Conservation (phyloP, 208 protist species). For the Leishmania braziliensis region DNA sequence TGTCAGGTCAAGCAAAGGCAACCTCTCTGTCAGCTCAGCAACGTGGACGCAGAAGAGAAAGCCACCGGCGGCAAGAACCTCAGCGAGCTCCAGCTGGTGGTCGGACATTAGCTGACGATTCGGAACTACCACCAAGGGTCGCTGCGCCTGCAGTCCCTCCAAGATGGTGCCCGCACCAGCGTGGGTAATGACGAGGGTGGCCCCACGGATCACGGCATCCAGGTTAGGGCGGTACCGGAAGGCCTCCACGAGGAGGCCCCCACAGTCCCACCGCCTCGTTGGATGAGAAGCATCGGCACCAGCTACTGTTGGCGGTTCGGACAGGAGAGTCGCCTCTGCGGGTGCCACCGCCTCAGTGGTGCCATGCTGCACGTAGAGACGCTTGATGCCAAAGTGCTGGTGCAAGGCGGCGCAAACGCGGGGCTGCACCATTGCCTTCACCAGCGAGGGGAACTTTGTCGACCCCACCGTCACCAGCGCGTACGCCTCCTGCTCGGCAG, state of each 20-base stretch:
- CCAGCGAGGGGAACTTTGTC: conserved; percentile 76
- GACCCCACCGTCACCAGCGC: conserved; percentile 91
- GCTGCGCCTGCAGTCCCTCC: conserved; percentile 67
- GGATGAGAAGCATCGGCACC: neutral
- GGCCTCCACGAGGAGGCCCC: conserved; percentile 58
- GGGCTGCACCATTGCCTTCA: conserved; percentile 48
- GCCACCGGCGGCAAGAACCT: conserved; percentile 37
- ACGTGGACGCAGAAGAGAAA: conserved; percentile 77
- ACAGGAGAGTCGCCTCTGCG: conserved; percentile 1
- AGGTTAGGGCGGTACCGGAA: conserved; percentile 76
- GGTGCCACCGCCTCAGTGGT: conserved; percentile 24
- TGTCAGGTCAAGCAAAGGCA: conserved; percentile 45
- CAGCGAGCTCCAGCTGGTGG: conserved; percentile 88
- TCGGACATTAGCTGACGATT: conserved; percentile 90
- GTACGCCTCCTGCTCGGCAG: conserved; percentile 21
- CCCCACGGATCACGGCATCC: conserved; percentile 42
- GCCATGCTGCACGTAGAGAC: conserved; percentile 83
- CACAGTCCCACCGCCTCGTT: conserved; percentile 25
- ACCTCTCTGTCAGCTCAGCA: conserved; percentile 34
- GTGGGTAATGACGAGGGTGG: conserved; percentile 83
- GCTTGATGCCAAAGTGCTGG: conserved; percentile 44
- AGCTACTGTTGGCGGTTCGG: neutral
- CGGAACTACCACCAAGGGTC: conserved; percentile 80
- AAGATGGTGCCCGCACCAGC: conserved; percentile 93
- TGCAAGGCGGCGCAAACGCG: conserved; percentile 44